Base-by-base conservation (phyloP, 495 filamentous ascomycete genomes). In the Aspergillus sparsus region DNA sequence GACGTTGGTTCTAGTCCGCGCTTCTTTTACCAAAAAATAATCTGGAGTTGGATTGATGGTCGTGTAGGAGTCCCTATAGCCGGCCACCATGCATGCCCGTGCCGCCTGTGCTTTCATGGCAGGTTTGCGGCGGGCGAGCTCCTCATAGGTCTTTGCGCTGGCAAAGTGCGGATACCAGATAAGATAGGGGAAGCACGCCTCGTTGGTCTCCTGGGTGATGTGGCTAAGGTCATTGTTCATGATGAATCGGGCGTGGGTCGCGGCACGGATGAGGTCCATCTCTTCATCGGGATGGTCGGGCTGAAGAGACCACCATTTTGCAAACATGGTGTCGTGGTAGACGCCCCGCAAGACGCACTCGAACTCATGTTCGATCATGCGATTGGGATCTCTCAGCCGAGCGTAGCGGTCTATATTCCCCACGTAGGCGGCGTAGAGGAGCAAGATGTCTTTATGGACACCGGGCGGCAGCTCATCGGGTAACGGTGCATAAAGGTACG, bases 331-430 rank as follows among this genome's bases (percentile, higher is more conserved):
- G 34, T 66, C 53, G 51, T 70, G 65, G 54, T 65, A 68, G 37
- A 70, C 64, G 4, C 67, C 62, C n/a, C 60, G 59, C 0, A 66
- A 32, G 27, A 70, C 42, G 37, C 65, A 68, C 5, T n/a, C n/a
- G 37, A 39, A 18, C 32, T 69, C 67, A 10, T 33, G 35, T 7
- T 58, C 11, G n/a, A 58, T 49, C 54, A 57, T 62, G 7, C 39
- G 5, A 13, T 35, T 12, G 10, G 57, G 64, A 11, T 56, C 64
- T n/a, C 55, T 51, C 1, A 69, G 58, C 9, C 67, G 65, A 8
- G 31, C 57, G 57, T 70, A 70, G 36, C 68, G 60, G 47, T 70
- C 68, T 5, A 66, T 51, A 39, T 66, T 55, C 1, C 68, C 68
- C 16, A 60, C 55, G 13, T 51, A 70, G 12, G 68, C 68, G 15